Evolutionary conservation across 805 yeast species (phyloP).

Genomic region (Suhomyces canberraensis): DNA sequence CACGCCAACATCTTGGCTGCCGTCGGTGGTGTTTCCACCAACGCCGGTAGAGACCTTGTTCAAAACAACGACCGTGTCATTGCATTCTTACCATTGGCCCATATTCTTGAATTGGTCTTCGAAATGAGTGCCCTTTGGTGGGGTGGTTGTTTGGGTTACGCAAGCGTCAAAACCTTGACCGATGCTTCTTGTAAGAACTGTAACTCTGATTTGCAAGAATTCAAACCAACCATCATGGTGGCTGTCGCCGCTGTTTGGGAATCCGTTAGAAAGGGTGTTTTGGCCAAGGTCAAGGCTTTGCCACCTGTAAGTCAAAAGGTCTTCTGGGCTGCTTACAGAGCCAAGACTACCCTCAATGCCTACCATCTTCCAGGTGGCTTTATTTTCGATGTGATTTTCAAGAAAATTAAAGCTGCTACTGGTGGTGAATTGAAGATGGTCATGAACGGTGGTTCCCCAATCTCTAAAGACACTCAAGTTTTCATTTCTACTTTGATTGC

Average conservation of each 20-base stretch:
- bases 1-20: conserved; percentile 77
- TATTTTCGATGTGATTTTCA: conserved; percentile 76
- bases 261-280: conserved; percentile 86
- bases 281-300: conserved; percentile 65
- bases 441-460: conserved; percentile 92
- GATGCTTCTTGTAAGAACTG: conserved; percentile 81
- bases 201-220: conserved; percentile 80
- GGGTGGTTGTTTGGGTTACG: conserved; percentile 91
- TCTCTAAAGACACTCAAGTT: conserved; percentile 75
- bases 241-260: conserved; percentile 99
- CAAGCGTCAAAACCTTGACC: conserved; percentile 85
- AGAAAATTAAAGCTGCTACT: conserved; percentile 87
- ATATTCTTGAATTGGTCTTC: conserved; percentile 87
- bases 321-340: conserved; percentile 84
- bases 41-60: conserved; percentile 53
- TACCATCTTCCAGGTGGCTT: conserved; percentile 74
- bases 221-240: conserved; percentile 91
- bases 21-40: conserved; percentile 72
- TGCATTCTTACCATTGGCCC: conserved; percentile 93
- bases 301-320: conserved; percentile 69
- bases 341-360: conserved; percentile 61
- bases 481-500: conserved; percentile 74
- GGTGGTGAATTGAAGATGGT: conserved; percentile 79
- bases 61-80: conserved; percentile 65
- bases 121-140: conserved; percentile 78